phyloP scores from a whole-genome alignment of 192 early-diverging fungal genomes.

The Umbelopsis ramanniana region DNA sequence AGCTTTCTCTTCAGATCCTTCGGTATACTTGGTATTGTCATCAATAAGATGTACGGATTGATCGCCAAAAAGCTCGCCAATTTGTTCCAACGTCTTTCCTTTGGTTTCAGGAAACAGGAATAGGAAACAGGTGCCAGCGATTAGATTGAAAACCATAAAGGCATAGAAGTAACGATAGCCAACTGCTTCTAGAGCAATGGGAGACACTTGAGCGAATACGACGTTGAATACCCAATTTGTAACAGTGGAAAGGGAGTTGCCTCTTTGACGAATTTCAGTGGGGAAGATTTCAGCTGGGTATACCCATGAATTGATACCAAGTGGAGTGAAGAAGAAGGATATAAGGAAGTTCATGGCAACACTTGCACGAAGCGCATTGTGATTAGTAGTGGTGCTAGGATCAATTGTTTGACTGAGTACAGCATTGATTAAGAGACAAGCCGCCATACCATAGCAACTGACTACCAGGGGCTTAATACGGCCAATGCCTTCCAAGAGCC shows the following conservation, averaged over 20 bases:
- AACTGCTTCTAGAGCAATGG: constrained; percentile 59
- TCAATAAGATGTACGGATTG: not conserved
- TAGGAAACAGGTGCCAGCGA: constrained; percentile 47
- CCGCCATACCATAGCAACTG: constrained; percentile 23
- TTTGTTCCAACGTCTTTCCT: constrained; percentile 70
- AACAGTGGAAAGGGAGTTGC: constrained; percentile 68
- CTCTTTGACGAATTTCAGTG: constrained; percentile 72
- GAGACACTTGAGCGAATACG: constrained; percentile 62
- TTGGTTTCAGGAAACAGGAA: constrained; percentile 69
- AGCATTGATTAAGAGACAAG: constrained; percentile 17
- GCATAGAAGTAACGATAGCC: constrained; percentile 57
- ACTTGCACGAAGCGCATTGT: constrained; percentile 36
- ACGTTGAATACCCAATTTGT: constrained; percentile 81
- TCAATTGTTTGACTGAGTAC: constrained; percentile 13
- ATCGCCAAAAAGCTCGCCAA: constrained; percentile 63
- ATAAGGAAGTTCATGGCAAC: constrained; percentile 68
- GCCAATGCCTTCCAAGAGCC: constrained; percentile 20
- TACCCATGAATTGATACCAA: constrained; percentile 80
- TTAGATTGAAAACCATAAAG: constrained; percentile 56
- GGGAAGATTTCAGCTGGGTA: constrained; percentile 81
- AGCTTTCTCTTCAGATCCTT: not conserved
- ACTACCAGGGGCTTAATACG: constrained; percentile 12
- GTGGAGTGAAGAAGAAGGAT: constrained; percentile 69
- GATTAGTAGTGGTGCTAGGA: not conserved
- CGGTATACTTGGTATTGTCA: not conserved